These are phyloP conservation scores for Penicillium verhagenii DNA, from an alignment of 495 filamentous ascomycete species.

Conservation along the genomic window DNA sequence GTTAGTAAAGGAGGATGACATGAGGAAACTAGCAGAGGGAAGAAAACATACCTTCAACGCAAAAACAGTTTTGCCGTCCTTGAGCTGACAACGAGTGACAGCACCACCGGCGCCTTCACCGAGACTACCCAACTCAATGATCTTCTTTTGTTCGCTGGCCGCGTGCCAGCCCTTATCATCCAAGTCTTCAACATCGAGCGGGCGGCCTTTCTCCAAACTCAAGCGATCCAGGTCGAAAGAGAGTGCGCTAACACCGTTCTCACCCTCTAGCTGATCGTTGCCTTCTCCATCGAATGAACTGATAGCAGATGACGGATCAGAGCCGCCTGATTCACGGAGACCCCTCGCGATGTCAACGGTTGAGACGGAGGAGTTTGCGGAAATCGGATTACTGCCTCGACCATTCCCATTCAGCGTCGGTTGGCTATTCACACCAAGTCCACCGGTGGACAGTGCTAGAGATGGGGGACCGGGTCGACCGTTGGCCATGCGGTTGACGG, in stretches of 20 bases:
- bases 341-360: conserved; percentile 71
- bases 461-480: conserved; percentile 53
- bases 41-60: conserved; percentile 87
- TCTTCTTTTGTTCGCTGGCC: conserved; percentile 81
- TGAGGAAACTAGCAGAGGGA: neutral
- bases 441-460: conserved; percentile 45
- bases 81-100: conserved; percentile 85
- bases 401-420: conserved; percentile 70
- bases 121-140: conserved; percentile 83
- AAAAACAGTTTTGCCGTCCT: conserved; percentile 90
- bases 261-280: conserved; percentile 68
- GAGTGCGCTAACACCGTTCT: conserved; percentile 63
- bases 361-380: conserved; percentile 82
- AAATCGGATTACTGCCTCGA: conserved; percentile 72
- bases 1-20: conserved; percentile 1
- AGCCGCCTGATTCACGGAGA: conserved; percentile 57
- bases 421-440: conserved; percentile 69
- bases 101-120: conserved; percentile 96
- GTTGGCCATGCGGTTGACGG: conserved; percentile 47
- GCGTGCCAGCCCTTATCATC: conserved; percentile 95
- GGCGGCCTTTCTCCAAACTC: conserved; percentile 73
- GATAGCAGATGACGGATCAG: conserved; percentile 86
- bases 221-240: conserved; percentile 73
- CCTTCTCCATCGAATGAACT: conserved; percentile 73
- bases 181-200: conserved; percentile 86